Conservation (phyloP, 1,284 basidiomycete species). For the Austroboletus novae-zelandiae region DNA sequence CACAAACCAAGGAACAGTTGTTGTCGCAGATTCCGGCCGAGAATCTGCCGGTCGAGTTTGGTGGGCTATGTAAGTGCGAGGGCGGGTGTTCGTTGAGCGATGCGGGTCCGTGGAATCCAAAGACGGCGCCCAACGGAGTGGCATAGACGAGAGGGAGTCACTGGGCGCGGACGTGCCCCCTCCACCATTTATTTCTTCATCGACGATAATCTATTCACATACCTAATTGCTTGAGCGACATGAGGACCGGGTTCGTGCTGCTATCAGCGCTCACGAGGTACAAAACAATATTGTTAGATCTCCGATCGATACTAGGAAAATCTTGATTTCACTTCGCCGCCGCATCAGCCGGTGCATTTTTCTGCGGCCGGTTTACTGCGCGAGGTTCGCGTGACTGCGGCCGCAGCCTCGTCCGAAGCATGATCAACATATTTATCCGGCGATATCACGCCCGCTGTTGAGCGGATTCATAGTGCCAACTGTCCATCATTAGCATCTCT, state of each 20-base stretch:
- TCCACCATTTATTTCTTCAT: neutral
- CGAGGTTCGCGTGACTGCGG: no score
- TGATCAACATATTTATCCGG: no score
- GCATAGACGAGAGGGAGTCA: neutral
- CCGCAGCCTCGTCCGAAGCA: no score
- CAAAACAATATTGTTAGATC: no score
- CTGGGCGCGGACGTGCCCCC: slow-evolving; percentile 1
- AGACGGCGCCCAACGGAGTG: slow-evolving; percentile 11
- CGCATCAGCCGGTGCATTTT: no score
- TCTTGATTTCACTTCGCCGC: no score
- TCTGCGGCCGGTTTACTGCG: no score
- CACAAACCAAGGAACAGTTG: slow-evolving; percentile 65
- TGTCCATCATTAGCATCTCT: no score
- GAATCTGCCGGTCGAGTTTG: slow-evolving; percentile 84
- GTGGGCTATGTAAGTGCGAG: slow-evolving; percentile 77
- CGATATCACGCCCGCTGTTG: no score
- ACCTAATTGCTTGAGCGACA: slow-evolving; percentile 29
- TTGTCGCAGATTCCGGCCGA: slow-evolving; percentile 79
- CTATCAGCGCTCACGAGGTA: neutral
- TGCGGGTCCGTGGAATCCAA: slow-evolving; percentile 87
- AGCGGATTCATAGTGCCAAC: no score
- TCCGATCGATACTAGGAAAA: no score
- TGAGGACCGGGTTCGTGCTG: neutral
- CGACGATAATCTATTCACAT: slow-evolving; percentile 30
- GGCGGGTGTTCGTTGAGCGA: slow-evolving; percentile 89